Conservation (phyloP, 1,284 basidiomycete species). For the Volvariella surrecta region DNA sequence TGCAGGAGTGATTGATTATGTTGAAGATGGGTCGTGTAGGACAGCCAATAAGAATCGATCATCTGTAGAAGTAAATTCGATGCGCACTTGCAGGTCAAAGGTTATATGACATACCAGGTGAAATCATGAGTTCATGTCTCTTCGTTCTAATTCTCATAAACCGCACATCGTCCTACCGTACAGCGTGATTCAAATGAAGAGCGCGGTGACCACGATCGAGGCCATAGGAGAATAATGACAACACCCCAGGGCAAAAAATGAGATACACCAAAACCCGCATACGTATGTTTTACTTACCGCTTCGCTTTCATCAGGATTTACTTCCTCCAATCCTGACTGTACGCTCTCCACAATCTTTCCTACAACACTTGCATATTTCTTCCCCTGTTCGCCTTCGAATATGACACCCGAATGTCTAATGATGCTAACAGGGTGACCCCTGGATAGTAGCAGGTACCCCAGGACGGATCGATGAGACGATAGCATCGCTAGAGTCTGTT, state of each 20-base stretch:
- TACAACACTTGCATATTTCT: slow-evolving; percentile 73
- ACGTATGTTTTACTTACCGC: slow-evolving; percentile 31
- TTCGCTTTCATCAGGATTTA: slow-evolving; percentile 49
- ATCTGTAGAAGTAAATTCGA: slow-evolving; percentile 41
- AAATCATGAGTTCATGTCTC: slow-evolving; percentile 90
- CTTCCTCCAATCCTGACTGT: slow-evolving; percentile 63
- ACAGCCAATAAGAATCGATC: slow-evolving; percentile 79
- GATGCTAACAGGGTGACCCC: slow-evolving; percentile 58
- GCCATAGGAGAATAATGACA: background rate
- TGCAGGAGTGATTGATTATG: no score
- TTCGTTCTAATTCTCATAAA: slow-evolving; percentile 89
- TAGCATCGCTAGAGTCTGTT: slow-evolving; percentile 69
- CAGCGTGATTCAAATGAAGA: background rate
- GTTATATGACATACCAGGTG: slow-evolving; percentile 58
- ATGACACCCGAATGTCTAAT: slow-evolving; percentile 79
- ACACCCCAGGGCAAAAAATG: background rate
- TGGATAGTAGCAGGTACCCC: slow-evolving; percentile 79
- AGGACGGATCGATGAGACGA: slow-evolving; percentile 79
- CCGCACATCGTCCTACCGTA: slow-evolving; percentile 69
- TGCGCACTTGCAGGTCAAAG: background rate
- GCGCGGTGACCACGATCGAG: background rate
- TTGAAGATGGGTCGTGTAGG: slow-evolving; percentile 63
- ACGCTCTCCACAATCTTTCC: slow-evolving; percentile 74
- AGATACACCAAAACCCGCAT: slow-evolving; percentile 13
- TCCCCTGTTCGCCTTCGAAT: slow-evolving; percentile 83